phyloP scores from a whole-genome alignment of 768 basidiomycete species.

The Agrocybe chaxingu region DNA sequence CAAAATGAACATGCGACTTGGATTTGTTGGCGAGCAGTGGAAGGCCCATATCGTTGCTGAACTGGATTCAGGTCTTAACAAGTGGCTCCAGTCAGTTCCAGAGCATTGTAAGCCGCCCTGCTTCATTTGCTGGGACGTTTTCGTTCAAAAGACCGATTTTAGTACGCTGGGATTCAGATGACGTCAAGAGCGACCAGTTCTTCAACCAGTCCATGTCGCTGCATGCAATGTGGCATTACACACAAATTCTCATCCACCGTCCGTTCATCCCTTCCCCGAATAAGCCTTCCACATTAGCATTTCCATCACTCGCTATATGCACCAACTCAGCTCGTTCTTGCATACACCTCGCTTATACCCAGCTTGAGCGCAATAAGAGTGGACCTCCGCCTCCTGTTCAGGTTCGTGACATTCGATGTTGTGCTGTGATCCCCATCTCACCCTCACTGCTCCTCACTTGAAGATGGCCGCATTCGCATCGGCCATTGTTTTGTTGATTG shows the following conservation, averaged over 20 bases:
- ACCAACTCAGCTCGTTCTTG: conserved; percentile 82
- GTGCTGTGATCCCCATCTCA: background rate
- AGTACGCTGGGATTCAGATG: conserved; percentile 56
- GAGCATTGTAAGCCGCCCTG: conserved; percentile 43
- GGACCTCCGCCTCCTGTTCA: conserved; percentile 29
- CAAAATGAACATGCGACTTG: conserved; percentile 62
- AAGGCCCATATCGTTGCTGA: conserved; percentile 68
- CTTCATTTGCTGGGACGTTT: background rate
- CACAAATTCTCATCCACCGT: conserved; percentile 74
- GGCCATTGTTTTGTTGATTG: conserved; percentile 59
- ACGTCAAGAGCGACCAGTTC: conserved; percentile 33
- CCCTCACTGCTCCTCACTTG: background rate
- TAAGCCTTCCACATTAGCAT: conserved; percentile 43
- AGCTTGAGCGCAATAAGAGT: conserved; percentile 31
- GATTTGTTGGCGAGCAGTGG: conserved; percentile 61
- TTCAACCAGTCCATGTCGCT: conserved; percentile 64
- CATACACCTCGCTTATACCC: conserved; percentile 69
- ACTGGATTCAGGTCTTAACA: conserved; percentile 67
- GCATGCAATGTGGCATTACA: conserved; percentile 46
- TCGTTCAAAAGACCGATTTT: background rate
- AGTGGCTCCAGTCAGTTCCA: conserved; percentile 68
- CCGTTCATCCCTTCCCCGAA: conserved; percentile 68
- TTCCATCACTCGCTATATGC: conserved; percentile 74
- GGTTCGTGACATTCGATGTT: conserved; percentile 20
- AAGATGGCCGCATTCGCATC: conserved; percentile 42